Evolutionary conservation across 2,329 filamentous ascomycete genomes (phyloP).

Genomic region (Elsinoe fawcettii): DNA sequence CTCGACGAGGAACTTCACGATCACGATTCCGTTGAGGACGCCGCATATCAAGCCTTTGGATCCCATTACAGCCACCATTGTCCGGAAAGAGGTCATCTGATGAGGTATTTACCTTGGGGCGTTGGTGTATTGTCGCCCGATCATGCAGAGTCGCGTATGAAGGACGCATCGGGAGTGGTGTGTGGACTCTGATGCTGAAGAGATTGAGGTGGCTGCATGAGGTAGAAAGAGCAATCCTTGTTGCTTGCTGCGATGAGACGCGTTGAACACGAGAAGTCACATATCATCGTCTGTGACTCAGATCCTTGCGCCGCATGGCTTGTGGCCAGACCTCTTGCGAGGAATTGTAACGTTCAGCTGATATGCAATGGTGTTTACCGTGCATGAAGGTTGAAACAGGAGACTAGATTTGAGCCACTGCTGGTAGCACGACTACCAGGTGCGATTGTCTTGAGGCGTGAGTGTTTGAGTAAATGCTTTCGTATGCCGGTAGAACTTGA

Average conservation of each 20-base stretch:
- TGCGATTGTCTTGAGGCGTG: too few species aligned
- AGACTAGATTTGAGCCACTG: too few species aligned
- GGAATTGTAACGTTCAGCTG: not conserved
- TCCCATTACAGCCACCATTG: not conserved
- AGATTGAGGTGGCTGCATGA: not conserved
- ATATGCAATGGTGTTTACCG: not conserved
- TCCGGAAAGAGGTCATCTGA: not conserved
- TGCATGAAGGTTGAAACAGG: not conserved
- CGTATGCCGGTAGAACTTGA: too few species aligned
- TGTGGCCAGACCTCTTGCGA: not conserved
- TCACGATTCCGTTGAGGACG: not conserved
- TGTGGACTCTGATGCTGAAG: not conserved
- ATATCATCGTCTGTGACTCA: not conserved
- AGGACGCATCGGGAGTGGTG: not conserved
- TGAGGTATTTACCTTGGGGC: not conserved
- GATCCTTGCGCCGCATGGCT: not conserved
- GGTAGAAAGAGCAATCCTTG: not conserved
- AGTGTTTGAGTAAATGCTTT: too few species aligned
- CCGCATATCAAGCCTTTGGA: not conserved
- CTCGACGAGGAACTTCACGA: not conserved
- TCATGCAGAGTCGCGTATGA: not conserved
- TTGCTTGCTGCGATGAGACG: not conserved
- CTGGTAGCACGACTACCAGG: too few species aligned
- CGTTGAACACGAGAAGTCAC: not conserved
- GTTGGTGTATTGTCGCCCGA: not conserved